A percentile compares a stretch with the other conserved stretches of the same genome.
Evolutionary conservation across 768 basidiomycete genomes (phyloP).

Genomic region (Ephemerocybe angulata): DNA sequence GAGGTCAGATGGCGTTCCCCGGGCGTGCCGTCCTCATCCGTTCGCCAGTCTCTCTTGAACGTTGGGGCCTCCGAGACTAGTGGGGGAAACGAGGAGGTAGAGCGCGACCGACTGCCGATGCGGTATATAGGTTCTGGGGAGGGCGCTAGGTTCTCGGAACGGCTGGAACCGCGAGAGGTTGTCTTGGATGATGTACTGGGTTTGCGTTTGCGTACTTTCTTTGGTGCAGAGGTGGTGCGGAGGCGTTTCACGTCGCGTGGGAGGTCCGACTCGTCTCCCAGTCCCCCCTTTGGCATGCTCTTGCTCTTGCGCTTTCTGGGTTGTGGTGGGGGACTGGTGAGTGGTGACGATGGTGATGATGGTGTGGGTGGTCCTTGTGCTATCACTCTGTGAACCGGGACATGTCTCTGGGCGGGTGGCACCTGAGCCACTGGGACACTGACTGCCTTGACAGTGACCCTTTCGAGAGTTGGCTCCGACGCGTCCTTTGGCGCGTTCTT

Average conservation of each 20-base stretch:
- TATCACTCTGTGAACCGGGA: too few relatives aligned
- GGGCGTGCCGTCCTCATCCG: slow-evolving; percentile 48
- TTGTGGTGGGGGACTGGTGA: slow-evolving; percentile 24
- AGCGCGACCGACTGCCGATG: slow-evolving; percentile 58
- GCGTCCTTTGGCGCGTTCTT: slow-evolving; percentile 6
- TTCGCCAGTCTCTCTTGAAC: slow-evolving; percentile 46
- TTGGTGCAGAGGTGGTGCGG: slow-evolving; percentile 23
- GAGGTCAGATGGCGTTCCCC: slow-evolving; percentile 56
- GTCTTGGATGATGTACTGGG: slow-evolving; percentile 27
- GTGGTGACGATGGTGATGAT: slow-evolving; percentile 19
- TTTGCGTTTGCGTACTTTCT: slow-evolving; percentile 31
- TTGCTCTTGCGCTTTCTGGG: slow-evolving; percentile 35
- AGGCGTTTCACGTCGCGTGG: slow-evolving; percentile 41
- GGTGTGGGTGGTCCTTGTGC: slow-evolving; percentile 17
- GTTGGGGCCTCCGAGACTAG: slow-evolving; percentile 32
- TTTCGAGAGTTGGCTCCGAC: not conserved
- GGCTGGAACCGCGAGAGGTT: slow-evolving; percentile 43
- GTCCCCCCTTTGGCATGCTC: too few relatives aligned
- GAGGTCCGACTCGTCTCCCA: too few relatives aligned
- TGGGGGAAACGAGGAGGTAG: slow-evolving; percentile 50
- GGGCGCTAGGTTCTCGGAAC: slow-evolving; percentile 35
- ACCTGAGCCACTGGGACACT: too few relatives aligned
- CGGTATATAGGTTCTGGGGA: slow-evolving; percentile 57
- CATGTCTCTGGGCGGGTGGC: too few relatives aligned
- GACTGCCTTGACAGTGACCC: too few relatives aligned